Percentiles rank a stretch among this genome's conserved stretches.
Conservation (phyloP, 2,329 filamentous ascomycete species). For the Sarocladiaceae sp. region DNA sequence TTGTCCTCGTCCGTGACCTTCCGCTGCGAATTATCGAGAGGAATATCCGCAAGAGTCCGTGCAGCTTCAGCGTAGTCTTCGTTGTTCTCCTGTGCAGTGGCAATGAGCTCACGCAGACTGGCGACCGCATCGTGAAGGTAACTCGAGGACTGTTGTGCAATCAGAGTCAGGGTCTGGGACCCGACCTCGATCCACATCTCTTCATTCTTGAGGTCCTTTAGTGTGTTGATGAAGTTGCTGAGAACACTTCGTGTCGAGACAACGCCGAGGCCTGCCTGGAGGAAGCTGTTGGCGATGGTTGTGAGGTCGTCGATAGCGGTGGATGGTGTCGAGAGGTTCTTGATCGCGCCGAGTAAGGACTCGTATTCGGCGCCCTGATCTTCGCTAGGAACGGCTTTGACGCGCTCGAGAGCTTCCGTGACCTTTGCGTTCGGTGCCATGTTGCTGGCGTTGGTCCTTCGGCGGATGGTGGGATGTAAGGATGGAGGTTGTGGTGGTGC, state of each 20-base stretch:
- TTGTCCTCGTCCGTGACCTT: conserved; percentile 78
- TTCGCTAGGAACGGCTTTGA: conserved; percentile 16
- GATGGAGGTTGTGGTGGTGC: not conserved
- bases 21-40: conserved; percentile 84
- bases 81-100: conserved; percentile 75
- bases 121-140: conserved; percentile 79
- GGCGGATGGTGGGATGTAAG: not conserved
- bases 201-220: conserved; percentile 56
- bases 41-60: conserved; percentile 73
- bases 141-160: conserved; percentile 57
- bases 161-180: conserved; percentile 63
- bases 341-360: conserved; percentile 39
- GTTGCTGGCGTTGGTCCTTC: conserved; percentile 7
- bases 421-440: conserved; percentile 39
- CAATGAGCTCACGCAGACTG: conserved; percentile 73
- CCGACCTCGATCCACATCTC: conserved; percentile 73
- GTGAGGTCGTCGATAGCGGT: conserved; percentile 54
- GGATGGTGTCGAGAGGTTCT: conserved; percentile 33
- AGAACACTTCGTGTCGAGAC: conserved; percentile 72
- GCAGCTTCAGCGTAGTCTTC: conserved; percentile 81
- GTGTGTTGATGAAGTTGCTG: conserved; percentile 58
- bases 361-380: conserved; percentile 39
- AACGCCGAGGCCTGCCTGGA: conserved; percentile 67
- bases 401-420: conserved; percentile 35
- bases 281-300: conserved; percentile 62